Evolutionary conservation across 2,329 filamentous ascomycete genomes (phyloP), one percentile per base, ranked within the genome.

Genomic region (Fusarium sp.): DNA sequence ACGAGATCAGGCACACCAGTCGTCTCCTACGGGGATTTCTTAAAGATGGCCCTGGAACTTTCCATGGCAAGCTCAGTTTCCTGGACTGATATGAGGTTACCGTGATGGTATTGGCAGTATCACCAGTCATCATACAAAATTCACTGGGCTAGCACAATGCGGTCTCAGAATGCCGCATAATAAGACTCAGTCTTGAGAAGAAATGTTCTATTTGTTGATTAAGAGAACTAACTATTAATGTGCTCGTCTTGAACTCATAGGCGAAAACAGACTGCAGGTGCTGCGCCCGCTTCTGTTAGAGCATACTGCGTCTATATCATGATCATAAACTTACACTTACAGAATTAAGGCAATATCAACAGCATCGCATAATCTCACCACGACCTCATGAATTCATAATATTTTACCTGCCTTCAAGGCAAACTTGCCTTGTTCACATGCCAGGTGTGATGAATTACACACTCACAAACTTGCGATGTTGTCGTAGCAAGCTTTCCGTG

Each of bases 401-500:
- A 29, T n/a, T 23, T 23, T 24, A 16, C 20, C 21, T 20, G 5
- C 23, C 29, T n/a, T 12, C n/a, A n/a, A 43, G 15, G 21, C 21
- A 43, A 43, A n/a, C 35, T 2, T 13, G 33, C 9, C 13, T 47
- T 11, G 13, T 23, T 18, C 24, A 23, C 29, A 28, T 24, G 13
- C n/a, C 38, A n/a, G n/a, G n/a, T 20, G 12, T 20, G 21, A 26
- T 44, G 49, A 50, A 23, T 16, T 18, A 31, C n/a, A 49, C 33
- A 21, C 41, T 24, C 44, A 55, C 15, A 44, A 38, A 21, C 50
- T 39, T 52, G 29, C 37, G 6, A 21, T 35, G 56, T 49, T 23
- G 58, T 70, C 53, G 23, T 46, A 68, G 53, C 57, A 70, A 63
- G 52, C 53, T 59, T 67, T 39, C 49, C 26, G 53, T 70, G 62